Percentiles rank a stretch among this genome's conserved stretches.
Evolutionary conservation across 2,329 filamentous ascomycete species (phyloP).

Genomic region (Hypoxylon sp.): DNA sequence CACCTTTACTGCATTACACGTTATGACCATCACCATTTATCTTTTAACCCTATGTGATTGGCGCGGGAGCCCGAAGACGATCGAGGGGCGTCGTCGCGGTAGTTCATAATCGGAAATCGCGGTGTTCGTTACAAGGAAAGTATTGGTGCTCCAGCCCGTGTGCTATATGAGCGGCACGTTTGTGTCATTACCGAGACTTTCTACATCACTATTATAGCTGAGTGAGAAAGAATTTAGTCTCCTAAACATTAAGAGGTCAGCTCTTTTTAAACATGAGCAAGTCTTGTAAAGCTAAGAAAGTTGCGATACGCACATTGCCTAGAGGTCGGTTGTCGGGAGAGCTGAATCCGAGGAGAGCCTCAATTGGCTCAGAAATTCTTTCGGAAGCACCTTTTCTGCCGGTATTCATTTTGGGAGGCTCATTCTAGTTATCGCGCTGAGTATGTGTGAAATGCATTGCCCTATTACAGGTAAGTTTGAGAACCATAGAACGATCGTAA

Average conservation of each 20-base stretch:
- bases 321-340: not conserved
- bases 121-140: not conserved
- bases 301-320: not conserved
- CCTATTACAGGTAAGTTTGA: no score
- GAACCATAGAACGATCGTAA: no score
- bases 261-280: not conserved
- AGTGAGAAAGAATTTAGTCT: not conserved
- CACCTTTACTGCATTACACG: not conserved
- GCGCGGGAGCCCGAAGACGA: not conserved
- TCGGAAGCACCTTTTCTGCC: no score
- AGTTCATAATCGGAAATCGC: not conserved
- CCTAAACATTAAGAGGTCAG: not conserved
- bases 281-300: not conserved
- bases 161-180: not conserved
- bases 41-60: not conserved
- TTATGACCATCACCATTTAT: not conserved
- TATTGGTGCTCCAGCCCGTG: not conserved
- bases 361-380: no score
- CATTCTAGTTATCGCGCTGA: no score
- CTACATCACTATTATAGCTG: not conserved
- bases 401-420: no score
- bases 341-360: not conserved
- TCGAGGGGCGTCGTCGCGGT: not conserved
- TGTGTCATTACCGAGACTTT: not conserved
- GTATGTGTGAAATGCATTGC: no score